phyloP scores from a whole-genome alignment of 306 rosid species.

The Sicyos baderoa region DNA sequence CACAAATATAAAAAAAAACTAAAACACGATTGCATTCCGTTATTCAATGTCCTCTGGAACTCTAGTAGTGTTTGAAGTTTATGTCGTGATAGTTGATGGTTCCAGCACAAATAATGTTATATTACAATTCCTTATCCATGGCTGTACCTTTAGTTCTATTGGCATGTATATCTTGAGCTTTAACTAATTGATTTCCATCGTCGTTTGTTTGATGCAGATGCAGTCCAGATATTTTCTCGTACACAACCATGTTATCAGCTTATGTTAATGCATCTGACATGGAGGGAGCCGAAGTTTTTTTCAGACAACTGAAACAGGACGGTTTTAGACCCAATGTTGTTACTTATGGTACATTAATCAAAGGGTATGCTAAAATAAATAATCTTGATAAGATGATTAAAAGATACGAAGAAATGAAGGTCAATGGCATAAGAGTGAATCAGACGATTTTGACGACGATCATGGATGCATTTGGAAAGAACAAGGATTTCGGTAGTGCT shows the following conservation, averaged over 20 bases:
- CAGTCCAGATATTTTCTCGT: conserved; percentile 74
- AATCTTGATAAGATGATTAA: conserved; percentile 56
- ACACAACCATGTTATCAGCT: conserved; percentile 85
- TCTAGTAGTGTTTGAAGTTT: background rate
- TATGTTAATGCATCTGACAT: conserved; percentile 77
- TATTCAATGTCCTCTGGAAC: background rate
- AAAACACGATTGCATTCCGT: background rate
- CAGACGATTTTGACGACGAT: conserved; percentile 63
- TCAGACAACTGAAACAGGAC: conserved; percentile 60
- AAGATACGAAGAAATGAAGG: conserved; percentile 68
- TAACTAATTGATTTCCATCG: background rate
- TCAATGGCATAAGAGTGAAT: conserved; percentile 48
- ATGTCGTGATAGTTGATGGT: background rate
- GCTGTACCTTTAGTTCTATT: background rate
- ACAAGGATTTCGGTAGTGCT: conserved; percentile 62
- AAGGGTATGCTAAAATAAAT: conserved; percentile 69
- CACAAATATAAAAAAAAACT: too few species aligned
- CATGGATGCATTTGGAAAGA: conserved; percentile 88
- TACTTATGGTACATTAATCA: conserved; percentile 70
- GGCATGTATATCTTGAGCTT: background rate
- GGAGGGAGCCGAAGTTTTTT: conserved; percentile 85
- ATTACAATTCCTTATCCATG: background rate
- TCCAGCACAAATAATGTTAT: background rate
- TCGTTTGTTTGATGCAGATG: conserved; percentile 39
- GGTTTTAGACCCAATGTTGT: conserved; percentile 72